Base-by-base conservation (phyloP, 768 basidiomycete species). In the Lactarius pseudohatsudake region DNA sequence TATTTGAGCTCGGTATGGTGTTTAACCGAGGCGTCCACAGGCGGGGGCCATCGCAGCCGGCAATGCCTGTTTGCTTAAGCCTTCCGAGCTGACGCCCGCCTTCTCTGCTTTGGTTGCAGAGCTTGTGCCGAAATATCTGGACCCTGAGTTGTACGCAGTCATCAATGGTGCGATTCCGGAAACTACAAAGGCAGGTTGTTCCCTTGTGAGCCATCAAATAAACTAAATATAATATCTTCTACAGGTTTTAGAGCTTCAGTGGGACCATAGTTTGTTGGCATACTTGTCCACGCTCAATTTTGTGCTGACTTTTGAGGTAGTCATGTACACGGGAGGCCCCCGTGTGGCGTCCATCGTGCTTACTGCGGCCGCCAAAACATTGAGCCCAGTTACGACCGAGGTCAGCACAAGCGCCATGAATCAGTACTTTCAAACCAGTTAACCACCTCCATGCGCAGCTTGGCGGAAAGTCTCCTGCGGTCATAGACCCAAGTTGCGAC, bases 401-500 rank as follows among this genome's bases (percentile, higher is more conserved):
- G 79, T 85, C 15, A 15, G 26, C 55, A 53, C 36, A 22, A 5
- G 13, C 26, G 13, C 32, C 47, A 22, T 1, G 28, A 20, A 16
- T 20, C 6, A 13, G 0, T 26, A 15, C 40, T 36, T 45, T 40
- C 34, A 28, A 54, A 2, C 15, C 6, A 6, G 30, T 57, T 60
- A 2, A 45, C 45, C 20, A 26, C 22, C 22, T 50, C 3, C 6
- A 56, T 53, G 9, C 57, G 32, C 67, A 86, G 86, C 85, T 86
- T 34, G 86, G 85, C 72, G 88, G 91, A 30, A 92, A 93, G 75
- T 86, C 84, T 1, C 91, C 92, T 1, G 90, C 86, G 22, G 79
- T 94, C 67, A 78, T 95, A 54, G 90, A 93, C 74, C 81, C 89
- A 0, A 80, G 78, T 26, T 86, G 84, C 62, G 87, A 94, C 72